Base-by-base conservation (phyloP, 805 yeast species). In the Nematodospora valgi region DNA sequence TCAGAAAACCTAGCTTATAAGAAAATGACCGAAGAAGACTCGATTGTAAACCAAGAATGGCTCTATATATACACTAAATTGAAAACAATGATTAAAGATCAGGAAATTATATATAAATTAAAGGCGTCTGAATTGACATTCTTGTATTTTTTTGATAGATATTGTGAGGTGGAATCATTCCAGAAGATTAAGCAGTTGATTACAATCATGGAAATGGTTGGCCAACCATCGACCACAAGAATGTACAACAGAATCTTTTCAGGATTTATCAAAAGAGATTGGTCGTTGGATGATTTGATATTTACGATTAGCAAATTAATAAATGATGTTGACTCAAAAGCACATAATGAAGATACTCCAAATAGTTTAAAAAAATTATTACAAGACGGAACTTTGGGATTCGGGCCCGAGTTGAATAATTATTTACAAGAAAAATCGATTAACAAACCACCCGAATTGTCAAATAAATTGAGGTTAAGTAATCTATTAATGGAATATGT, bases 181-280 rank as follows among this genome's bases (percentile, higher is more conserved):
- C 35, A 35, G 10, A 38, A 43, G 13, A 37, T 48, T 10, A n/a
- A 29, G 9, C 26, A 33, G 5, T 23, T 56, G 4, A 27, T 59
- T 9, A 30, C 39, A 14, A 34, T 43, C 14, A 49, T 54, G 45
- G 56, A 53, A 18, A 30, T 38, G n/a, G 50, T 45, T 29, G 41
- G 41, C n/a, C 33, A 63, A 8, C 69, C 69, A 1, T 35, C 57
- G 8, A 55, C 65, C n/a, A 56, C 62, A 7, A 49, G 56, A 21
- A 43, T 51, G n/a, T 62, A 56, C 37, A 44, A 44, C 17, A 32
- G 29, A 9, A 32, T 61, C 4, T 52, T 54, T 34, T 34, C 33
- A n/a, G 34, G 41, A 24, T 48, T 56, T 14, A 30, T 27, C 4
- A n/a, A 25, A 9, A 14, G 22, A 7, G 34, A 34, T 25, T 39